A percentile compares a stretch with the other conserved stretches of the same genome.
phyloP scores from a whole-genome alignment of 257 asterid species.

The Lantana camara region DNA sequence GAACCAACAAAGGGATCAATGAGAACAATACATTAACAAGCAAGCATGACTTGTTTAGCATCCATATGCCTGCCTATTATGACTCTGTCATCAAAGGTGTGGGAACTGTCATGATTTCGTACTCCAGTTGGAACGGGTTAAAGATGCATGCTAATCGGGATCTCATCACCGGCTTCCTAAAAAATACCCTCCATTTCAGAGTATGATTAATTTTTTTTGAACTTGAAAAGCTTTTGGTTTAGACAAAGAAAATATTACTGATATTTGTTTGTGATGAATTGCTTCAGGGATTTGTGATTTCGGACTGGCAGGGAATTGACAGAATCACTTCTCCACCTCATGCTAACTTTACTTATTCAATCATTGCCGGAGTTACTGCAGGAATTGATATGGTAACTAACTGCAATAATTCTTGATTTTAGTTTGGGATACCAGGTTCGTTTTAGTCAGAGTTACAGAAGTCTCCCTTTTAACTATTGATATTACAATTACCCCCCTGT shows the following conservation, averaged over 20 bases:
- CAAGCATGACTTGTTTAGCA: slow-evolving; percentile 38
- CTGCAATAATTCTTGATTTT: too few species aligned
- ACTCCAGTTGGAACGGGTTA: slow-evolving; percentile 46
- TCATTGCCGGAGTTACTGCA: slow-evolving; percentile 40
- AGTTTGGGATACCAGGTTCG: too few species aligned
- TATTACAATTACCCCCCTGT: too few species aligned
- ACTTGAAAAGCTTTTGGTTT: not conserved
- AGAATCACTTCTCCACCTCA: slow-evolving; percentile 33
- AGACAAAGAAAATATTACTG: not conserved
- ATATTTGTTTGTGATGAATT: not conserved
- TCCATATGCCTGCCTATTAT: slow-evolving; percentile 46
- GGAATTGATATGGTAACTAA: slow-evolving; percentile 60
- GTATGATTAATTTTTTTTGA: slow-evolving; percentile 17
- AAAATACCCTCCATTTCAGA: slow-evolving; percentile 41
- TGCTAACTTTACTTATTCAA: slow-evolving; percentile 41
- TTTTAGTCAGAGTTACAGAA: too few species aligned
- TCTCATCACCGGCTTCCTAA: slow-evolving; percentile 43
- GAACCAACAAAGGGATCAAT: slow-evolving; percentile 50
- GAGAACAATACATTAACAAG: slow-evolving; percentile 36
- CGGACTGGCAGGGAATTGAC: slow-evolving; percentile 45
- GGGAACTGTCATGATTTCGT: slow-evolving; percentile 46
- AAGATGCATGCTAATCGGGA: slow-evolving; percentile 52
- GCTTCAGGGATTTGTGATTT: slow-evolving; percentile 48
- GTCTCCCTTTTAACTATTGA: too few species aligned
- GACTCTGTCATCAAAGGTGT: slow-evolving; percentile 51